Evolutionary conservation across 345 rosid species (phyloP).

Genomic region (Aethionema arabicum): DNA sequence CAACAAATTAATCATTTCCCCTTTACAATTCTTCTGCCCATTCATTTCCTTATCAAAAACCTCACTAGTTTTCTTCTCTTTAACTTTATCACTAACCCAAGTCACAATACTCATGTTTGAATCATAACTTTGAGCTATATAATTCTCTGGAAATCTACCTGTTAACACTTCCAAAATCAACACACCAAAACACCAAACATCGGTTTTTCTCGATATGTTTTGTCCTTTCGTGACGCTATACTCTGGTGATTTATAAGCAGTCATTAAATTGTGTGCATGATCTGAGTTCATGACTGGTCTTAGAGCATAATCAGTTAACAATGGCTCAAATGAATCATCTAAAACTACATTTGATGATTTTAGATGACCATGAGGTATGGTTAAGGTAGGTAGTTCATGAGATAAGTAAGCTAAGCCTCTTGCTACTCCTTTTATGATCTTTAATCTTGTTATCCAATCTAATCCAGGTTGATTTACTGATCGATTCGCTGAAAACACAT

Average conservation of each 20-base stretch:
- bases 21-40: conserved; percentile 51
- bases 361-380: conserved; percentile 69
- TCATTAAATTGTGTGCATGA: conserved; percentile 57
- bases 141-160: conserved; percentile 70
- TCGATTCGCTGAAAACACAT: conserved; percentile 45
- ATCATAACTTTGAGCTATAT: conserved; percentile 44
- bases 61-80: conserved; percentile 49
- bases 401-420: conserved; percentile 59
- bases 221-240: conserved; percentile 36
- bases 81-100: conserved; percentile 69
- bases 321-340: conserved; percentile 48
- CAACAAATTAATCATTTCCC: conserved; percentile 57
- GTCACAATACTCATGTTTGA: conserved; percentile 45
- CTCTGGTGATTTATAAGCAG: conserved; percentile 76
- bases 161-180: conserved; percentile 60
- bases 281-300: conserved; percentile 61
- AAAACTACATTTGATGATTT: conserved; percentile 75
- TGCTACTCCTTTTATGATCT: conserved; percentile 58
- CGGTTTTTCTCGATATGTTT: conserved; percentile 51
- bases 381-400: conserved; percentile 50
- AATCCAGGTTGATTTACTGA: conserved; percentile 41
- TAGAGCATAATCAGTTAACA: conserved; percentile 60
- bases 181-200: conserved; percentile 70
- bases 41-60: conserved; percentile 71
- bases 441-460: conserved; percentile 59